A percentile compares a stretch with the other conserved stretches of the same genome.
Conservation (phyloP, 2,329 filamentous ascomycete genomes). For the Fusarium papillatum region DNA sequence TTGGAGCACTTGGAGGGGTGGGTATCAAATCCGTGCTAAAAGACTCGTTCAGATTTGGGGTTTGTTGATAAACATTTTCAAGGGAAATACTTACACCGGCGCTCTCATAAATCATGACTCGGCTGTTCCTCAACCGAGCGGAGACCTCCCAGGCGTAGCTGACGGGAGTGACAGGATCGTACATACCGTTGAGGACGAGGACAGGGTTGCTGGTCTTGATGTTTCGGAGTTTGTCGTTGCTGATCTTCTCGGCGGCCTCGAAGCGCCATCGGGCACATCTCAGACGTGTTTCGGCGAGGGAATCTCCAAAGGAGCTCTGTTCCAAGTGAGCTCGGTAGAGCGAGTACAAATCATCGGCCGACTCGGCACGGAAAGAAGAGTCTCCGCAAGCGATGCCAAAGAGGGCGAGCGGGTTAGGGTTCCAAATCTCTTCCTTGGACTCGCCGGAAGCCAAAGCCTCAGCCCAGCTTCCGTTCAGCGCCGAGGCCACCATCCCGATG, state of each 20-base stretch:
- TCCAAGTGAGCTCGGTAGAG: neutral
- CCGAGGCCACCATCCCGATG: neutral
- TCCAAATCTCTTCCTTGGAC: neutral
- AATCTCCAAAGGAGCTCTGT: slow-evolving; percentile 4
- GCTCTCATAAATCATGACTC: slow-evolving; percentile 22
- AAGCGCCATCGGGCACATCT: neutral
- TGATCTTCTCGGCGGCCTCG: slow-evolving; percentile 6
- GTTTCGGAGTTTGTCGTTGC: slow-evolving; percentile 8
- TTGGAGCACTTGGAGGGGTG: neutral
- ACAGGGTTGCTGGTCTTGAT: slow-evolving; percentile 22
- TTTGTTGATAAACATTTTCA: neutral
- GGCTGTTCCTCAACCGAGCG: slow-evolving; percentile 16
- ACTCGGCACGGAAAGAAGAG: slow-evolving; percentile 16
- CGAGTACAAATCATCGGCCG: slow-evolving; percentile 16
- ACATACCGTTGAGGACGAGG: slow-evolving; percentile 21
- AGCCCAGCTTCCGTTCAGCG: neutral
- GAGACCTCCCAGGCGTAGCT: slow-evolving; percentile 19
- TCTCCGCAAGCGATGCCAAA: slow-evolving; percentile 23
- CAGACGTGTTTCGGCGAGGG: neutral
- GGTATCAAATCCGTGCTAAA: neutral
- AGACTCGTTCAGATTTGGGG: neutral
- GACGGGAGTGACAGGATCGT: slow-evolving; percentile 17
- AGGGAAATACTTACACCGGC: slow-evolving; percentile 19
- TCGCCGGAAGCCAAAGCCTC: neutral
- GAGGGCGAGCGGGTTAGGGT: neutral